phyloP scores from a whole-genome alignment of 2,329 filamentous ascomycete species.

The Cladosporium cucumerinum region DNA sequence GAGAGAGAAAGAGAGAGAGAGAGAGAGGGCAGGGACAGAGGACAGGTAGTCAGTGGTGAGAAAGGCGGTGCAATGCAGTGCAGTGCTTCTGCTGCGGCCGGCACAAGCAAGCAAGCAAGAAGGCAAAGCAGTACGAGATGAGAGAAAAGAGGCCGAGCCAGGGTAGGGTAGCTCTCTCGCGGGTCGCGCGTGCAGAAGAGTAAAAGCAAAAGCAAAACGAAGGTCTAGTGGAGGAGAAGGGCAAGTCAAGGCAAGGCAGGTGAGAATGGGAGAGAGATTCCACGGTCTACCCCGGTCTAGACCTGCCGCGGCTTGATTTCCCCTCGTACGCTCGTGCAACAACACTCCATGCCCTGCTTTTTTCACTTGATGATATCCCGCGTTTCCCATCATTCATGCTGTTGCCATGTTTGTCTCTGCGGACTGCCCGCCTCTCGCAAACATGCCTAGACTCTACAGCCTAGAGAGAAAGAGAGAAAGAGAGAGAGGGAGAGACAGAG shows the following conservation, averaged over 20 bases:
- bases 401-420: background rate
- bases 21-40: background rate
- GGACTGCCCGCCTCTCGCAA: background rate
- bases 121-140: background rate
- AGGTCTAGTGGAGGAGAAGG: background rate
- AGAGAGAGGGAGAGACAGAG: too few species aligned
- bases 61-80: background rate
- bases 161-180: background rate
- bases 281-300: background rate
- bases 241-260: background rate
- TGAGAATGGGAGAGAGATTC: background rate
- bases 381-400: background rate
- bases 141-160: background rate
- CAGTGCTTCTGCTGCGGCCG: background rate
- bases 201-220: background rate
- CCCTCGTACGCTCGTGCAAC: conserved; percentile 2
- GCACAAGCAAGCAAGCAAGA: background rate
- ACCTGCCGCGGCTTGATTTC: background rate
- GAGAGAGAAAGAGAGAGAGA: background rate
- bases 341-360: background rate
- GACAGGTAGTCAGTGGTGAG: too few species aligned
- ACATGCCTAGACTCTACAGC: background rate
- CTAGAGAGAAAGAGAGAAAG: background rate
- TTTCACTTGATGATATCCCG: background rate
- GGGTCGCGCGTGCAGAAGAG: background rate